These are phyloP conservation scores for Phanerodontia chrysosporium DNA, from an alignment of 768 basidiomycete genomes.

Conservation along the genomic window DNA sequence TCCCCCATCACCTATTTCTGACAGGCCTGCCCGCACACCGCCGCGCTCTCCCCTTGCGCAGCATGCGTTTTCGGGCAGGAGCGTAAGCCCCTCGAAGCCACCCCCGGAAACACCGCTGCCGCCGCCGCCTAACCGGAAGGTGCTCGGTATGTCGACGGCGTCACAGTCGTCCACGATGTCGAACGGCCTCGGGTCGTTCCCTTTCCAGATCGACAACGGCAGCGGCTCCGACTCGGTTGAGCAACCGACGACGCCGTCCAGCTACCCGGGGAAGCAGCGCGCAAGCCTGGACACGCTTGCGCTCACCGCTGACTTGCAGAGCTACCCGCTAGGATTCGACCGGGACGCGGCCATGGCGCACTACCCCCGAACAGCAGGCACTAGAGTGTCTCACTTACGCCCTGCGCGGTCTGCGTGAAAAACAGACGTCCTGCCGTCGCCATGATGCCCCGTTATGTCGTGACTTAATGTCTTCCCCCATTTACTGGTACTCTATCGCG, in stretches of 20 bases:
- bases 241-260: slow-evolving; percentile 27
- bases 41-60: slow-evolving; percentile 69
- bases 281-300: slow-evolving; percentile 85
- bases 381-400: background rate
- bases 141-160: slow-evolving; percentile 68
- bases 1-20: slow-evolving; percentile 85
- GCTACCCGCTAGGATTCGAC: slow-evolving; percentile 80
- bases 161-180: slow-evolving; percentile 77
- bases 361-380: slow-evolving; percentile 12
- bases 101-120: slow-evolving; percentile 5
- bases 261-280: slow-evolving; percentile 49
- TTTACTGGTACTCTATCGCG: slow-evolving; percentile 1
- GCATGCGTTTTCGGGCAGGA: slow-evolving; percentile 38
- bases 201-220: slow-evolving; percentile 80
- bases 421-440: background rate
- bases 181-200: slow-evolving; percentile 79
- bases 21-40: slow-evolving; percentile 69
- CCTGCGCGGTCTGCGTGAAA: background rate
- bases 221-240: slow-evolving; percentile 30
- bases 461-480: background rate
- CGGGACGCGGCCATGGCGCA: slow-evolving; percentile 16
- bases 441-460: background rate
- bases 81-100: background rate
- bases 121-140: slow-evolving; percentile 55
- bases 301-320: slow-evolving; percentile 75